Percentiles rank a stretch among this genome's conserved stretches.
Evolutionary conservation across 148 eudicot species (phyloP).

Genomic region (Fagopyrum tataricum): DNA sequence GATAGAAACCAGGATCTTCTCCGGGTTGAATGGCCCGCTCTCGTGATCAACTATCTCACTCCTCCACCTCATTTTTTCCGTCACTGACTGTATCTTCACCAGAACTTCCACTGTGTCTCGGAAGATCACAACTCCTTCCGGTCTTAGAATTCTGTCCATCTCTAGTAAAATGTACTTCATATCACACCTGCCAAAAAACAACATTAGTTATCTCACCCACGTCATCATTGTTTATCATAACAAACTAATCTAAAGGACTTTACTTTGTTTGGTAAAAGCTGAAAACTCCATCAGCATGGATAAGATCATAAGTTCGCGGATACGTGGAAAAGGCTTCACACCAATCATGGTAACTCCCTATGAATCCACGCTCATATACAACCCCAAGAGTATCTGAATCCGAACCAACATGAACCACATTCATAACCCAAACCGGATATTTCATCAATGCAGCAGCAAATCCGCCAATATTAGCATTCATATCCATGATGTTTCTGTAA

Average conservation of each 20-base stretch:
- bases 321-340: slow-evolving; percentile 91
- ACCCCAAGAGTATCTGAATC: slow-evolving; percentile 64
- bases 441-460: slow-evolving; percentile 74
- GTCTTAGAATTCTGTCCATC: slow-evolving; percentile 80
- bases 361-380: slow-evolving; percentile 76
- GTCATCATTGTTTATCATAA: neutral
- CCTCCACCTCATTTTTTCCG: slow-evolving; percentile 67
- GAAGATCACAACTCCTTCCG: slow-evolving; percentile 74
- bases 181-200: slow-evolving; percentile 42
- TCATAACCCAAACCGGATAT: slow-evolving; percentile 97
- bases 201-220: neutral
- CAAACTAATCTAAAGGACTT: neutral
- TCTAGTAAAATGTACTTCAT: slow-evolving; percentile 64
- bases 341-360: slow-evolving; percentile 88
- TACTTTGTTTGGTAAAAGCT: slow-evolving; percentile 79
- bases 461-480: slow-evolving; percentile 88
- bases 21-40: slow-evolving; percentile 71
- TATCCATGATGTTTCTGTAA: slow-evolving; percentile 78
- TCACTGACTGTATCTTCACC: slow-evolving; percentile 47
- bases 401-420: slow-evolving; percentile 63
- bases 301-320: slow-evolving; percentile 89
- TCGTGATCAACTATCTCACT: slow-evolving; percentile 63
- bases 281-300: slow-evolving; percentile 72
- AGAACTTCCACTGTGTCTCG: slow-evolving; percentile 65
- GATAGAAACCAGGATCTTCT: slow-evolving; percentile 62